Conservation (phyloP, 768 basidiomycete species). For the Kwoniella sp. region DNA sequence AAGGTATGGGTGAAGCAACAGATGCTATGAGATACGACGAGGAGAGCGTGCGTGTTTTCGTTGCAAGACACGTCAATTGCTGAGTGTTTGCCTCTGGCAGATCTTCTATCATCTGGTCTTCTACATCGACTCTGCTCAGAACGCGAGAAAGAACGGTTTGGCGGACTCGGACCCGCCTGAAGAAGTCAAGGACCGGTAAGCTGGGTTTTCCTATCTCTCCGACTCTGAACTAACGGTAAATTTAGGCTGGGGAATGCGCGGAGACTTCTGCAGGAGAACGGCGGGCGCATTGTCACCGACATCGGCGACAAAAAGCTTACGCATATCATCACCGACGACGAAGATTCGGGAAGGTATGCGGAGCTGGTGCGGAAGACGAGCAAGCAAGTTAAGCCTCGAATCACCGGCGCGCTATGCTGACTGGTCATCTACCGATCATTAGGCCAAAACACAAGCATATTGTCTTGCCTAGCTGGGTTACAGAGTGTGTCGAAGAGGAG, state of each 20-base stretch:
- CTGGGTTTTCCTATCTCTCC: constrained; percentile 6
- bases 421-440: background rate
- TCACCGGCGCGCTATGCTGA: background rate
- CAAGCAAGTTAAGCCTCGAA: constrained; percentile 56
- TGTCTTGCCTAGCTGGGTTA: constrained; percentile 70
- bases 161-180: constrained; percentile 55
- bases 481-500: constrained; percentile 73
- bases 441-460: constrained; percentile 79
- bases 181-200: constrained; percentile 56
- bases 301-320: constrained; percentile 75
- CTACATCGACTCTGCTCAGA: constrained; percentile 77
- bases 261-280: constrained; percentile 61
- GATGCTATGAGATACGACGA: constrained; percentile 73
- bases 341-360: constrained; percentile 67
- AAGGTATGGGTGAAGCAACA: constrained; percentile 68
- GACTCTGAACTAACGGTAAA: background rate
- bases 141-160: constrained; percentile 66
- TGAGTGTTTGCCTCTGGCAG: constrained; percentile 1
- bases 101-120: constrained; percentile 87
- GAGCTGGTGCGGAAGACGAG: constrained; percentile 68
- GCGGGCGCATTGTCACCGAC: constrained; percentile 63
- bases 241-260: constrained; percentile 59
- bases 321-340: constrained; percentile 78
- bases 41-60: constrained; percentile 49
- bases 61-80: background rate